phyloP scores from a whole-genome alignment of 1,284 basidiomycete species.

The Microbotryomycetes sp. region DNA sequence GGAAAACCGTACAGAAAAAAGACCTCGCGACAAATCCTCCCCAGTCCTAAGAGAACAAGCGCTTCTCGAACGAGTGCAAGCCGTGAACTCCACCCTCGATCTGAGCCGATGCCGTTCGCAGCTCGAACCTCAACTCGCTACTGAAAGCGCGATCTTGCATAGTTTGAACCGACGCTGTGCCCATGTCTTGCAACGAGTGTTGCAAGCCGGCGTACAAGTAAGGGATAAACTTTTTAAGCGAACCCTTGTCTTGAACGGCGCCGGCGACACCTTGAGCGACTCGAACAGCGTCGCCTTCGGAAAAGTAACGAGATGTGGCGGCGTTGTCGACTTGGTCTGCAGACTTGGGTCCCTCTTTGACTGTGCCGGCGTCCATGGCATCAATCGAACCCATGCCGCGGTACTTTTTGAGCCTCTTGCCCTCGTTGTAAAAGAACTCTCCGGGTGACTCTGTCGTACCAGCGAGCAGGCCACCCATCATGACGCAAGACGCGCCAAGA shows the following conservation, averaged over 20 bases:
- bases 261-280: slow-evolving; percentile 90
- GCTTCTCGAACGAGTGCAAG: slow-evolving; percentile 70
- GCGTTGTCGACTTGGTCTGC: slow-evolving; percentile 66
- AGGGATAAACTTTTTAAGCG: slow-evolving; percentile 64
- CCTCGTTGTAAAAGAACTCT: slow-evolving; percentile 88
- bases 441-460: slow-evolving; percentile 96
- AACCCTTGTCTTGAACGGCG: slow-evolving; percentile 96
- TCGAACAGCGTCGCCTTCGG: slow-evolving; percentile 87
- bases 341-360: slow-evolving; percentile 45
- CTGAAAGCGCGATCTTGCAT: slow-evolving; percentile 57
- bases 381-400: slow-evolving; percentile 96
- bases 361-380: slow-evolving; percentile 68
- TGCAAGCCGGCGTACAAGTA: slow-evolving; percentile 80
- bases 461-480: slow-evolving; percentile 97
- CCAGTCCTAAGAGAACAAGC: slow-evolving; percentile 51
- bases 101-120: slow-evolving; percentile 91
- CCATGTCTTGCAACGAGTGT: slow-evolving; percentile 92
- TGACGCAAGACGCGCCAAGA: slow-evolving; percentile 88
- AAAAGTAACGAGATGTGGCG: slow-evolving; percentile 94
- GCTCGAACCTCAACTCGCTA: slow-evolving; percentile 78
- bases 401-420: slow-evolving; percentile 97
- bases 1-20: too few species aligned
- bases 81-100: slow-evolving; percentile 94
- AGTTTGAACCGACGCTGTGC: slow-evolving; percentile 59
- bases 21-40: too few species aligned